Base-by-base conservation (phyloP, 2,329 filamentous ascomycete genomes). In the Atkinsonella texensis region DNA sequence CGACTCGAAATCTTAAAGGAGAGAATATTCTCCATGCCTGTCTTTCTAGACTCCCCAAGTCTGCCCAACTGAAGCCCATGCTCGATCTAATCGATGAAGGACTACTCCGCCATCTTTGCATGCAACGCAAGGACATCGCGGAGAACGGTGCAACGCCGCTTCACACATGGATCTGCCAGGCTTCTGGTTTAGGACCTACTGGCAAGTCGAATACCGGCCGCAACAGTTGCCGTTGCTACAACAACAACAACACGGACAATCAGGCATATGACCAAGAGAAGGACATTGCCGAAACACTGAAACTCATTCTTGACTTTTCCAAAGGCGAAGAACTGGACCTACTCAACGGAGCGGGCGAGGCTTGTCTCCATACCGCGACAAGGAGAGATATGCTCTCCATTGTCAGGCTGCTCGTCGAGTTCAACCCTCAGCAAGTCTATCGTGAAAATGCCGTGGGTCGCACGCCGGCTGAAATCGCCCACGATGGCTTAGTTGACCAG, bases 381-480 rank as follows among this genome's bases (percentile, higher is more conserved):
- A 62, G 67, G 51, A 62, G 65, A 8, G 59, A 65, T 12, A 57
- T 67, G 38, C 57, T 69, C 8, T 61, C 60, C 38, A 57, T 75
- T 1, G 58, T 69, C 40, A 65, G 70, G 13, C 59, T 70, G 2
- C 59, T 86, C 3, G 66, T 89, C 11, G 68, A 76, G 10, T 70
- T 70, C 56, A 72, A 77, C 17, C 78, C 83, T 0, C 71, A 73
- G 28, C 70, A 89, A 1, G 68, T 89, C 0, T 75, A 79, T 57
- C 77, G 82, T 20, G 88, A 93, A 63, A 90, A 90, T 57, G 80
- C 85, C 0, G 85, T 85, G 0, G 88, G 88, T 1, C 75, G 79
- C 15, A 93, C 87, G 0, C 84, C 87, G 0, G 73, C 76, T 31
- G 87, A 93, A 58, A 67, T 87, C 47, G 80, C 83, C 0, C 70